These are phyloP conservation scores for Colletotrichum acutatum DNA, from an alignment of 2,329 filamentous ascomycete genomes.

Conservation along the genomic window DNA sequence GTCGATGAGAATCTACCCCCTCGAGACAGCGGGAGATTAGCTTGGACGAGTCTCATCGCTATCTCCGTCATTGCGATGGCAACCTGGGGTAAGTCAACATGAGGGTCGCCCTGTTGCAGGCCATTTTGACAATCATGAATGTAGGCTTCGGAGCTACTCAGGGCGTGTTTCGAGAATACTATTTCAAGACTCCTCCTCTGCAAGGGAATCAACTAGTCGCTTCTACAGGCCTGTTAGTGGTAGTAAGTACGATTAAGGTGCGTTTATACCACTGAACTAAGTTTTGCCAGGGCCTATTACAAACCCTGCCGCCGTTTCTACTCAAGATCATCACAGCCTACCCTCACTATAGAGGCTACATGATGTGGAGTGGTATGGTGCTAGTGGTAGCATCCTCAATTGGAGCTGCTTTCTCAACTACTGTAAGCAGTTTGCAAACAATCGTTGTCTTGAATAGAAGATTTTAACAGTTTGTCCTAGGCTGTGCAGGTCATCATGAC, in stretches of 20 bases:
- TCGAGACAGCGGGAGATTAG: not conserved
- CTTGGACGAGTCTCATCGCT: conserved; percentile 8
- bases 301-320: conserved; percentile 10
- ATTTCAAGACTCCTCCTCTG: conserved; percentile 18
- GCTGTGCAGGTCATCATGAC: conserved; percentile 13
- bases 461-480: not conserved
- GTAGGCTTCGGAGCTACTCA: conserved; percentile 9
- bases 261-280: not conserved
- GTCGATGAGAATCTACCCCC: not conserved
- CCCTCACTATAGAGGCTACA: not conserved
- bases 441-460: not conserved
- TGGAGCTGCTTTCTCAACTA: conserved; percentile 10
- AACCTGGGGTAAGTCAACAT: conserved; percentile 3
- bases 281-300: not conserved
- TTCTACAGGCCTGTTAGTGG: conserved; percentile 9
- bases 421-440: not conserved
- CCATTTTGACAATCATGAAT: not conserved
- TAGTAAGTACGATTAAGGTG: not conserved
- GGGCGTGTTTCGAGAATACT: conserved; percentile 15
- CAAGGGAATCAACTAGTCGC: conserved; percentile 15
- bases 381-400: conserved; percentile 7
- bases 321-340: conserved; percentile 1
- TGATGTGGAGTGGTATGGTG: conserved; percentile 21
- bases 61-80: conserved; percentile 19
- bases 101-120: no score